These are phyloP conservation scores for Penicillium samsonianum DNA, from an alignment of 495 filamentous ascomycete genomes.

Conservation along the genomic window DNA sequence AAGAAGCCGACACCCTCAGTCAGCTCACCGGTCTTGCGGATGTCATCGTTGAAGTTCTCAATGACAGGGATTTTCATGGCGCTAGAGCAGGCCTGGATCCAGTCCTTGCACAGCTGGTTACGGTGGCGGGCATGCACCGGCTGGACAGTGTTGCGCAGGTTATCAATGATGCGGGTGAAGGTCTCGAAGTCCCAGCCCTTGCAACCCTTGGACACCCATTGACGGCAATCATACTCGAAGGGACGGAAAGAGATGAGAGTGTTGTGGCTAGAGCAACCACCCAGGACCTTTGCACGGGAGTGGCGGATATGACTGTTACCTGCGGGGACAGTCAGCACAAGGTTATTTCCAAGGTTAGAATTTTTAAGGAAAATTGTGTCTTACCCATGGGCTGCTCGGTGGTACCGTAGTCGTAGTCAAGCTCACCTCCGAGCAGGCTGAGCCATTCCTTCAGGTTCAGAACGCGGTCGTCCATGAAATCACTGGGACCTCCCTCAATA, in stretches of 20 bases:
- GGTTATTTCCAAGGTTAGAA: not conserved
- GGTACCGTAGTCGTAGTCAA: constrained; percentile 86
- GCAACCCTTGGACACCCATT: constrained; percentile 72
- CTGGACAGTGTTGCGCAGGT: constrained; percentile 75
- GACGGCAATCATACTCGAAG: constrained; percentile 74
- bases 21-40: constrained; percentile 64
- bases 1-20: constrained; percentile 80
- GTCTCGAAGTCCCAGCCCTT: constrained; percentile 77
- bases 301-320: constrained; percentile 83
- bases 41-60: constrained; percentile 78
- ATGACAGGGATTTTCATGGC: constrained; percentile 75
- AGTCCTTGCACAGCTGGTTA: constrained; percentile 83
- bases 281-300: constrained; percentile 80
- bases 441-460: constrained; percentile 81
- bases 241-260: constrained; percentile 83
- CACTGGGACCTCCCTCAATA: constrained; percentile 64
- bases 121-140: constrained; percentile 74
- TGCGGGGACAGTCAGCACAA: constrained; percentile 27
- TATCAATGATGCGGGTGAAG: constrained; percentile 73
- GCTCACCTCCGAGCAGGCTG: constrained; percentile 71
- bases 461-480: constrained; percentile 66
- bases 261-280: constrained; percentile 85
- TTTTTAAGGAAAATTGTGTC: constrained; percentile 16
- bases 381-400: constrained; percentile 77
- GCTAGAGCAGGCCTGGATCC: constrained; percentile 71